These are phyloP conservation scores for Cyphellophora attinorum DNA, from an alignment of 2,329 filamentous ascomycete species.

Conservation along the genomic window DNA sequence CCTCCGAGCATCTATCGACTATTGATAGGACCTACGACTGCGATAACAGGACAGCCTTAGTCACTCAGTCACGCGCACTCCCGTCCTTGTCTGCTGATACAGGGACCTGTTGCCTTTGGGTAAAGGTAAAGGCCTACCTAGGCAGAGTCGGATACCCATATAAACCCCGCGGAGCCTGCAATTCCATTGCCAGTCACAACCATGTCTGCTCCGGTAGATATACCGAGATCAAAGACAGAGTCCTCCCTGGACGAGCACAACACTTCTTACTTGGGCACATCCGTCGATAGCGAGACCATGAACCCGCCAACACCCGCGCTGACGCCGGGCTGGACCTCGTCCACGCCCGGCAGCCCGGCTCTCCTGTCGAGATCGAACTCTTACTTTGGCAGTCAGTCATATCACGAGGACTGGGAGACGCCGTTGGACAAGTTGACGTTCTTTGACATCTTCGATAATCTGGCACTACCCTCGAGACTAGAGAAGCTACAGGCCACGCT, in stretches of 20 bases:
- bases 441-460: conserved; percentile 87
- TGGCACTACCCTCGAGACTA: conserved; percentile 79
- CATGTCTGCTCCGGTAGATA: conserved; percentile 20
- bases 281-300: conserved; percentile 17
- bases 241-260: conserved; percentile 8
- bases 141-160: too few species aligned
- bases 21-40: too few species aligned
- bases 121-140: too few species aligned
- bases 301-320: conserved; percentile 23
- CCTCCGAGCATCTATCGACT: too few species aligned
- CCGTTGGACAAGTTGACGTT: conserved; percentile 83
- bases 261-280: conserved; percentile 2
- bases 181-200: too few species aligned
- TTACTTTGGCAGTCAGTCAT: conserved; percentile 75
- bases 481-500: conserved; percentile 83
- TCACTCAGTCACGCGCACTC: too few species aligned
- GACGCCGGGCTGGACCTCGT: conserved; percentile 28
- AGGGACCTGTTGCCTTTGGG: too few species aligned
- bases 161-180: too few species aligned
- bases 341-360: conserved; percentile 38
- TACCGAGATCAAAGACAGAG: conserved; percentile 20
- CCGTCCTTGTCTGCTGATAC: too few species aligned
- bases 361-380: conserved; percentile 65
- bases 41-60: too few species aligned
- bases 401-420: conserved; percentile 78